Base-by-base conservation (phyloP, 1,284 basidiomycete genomes). In the Ceratobasidium sp. region DNA sequence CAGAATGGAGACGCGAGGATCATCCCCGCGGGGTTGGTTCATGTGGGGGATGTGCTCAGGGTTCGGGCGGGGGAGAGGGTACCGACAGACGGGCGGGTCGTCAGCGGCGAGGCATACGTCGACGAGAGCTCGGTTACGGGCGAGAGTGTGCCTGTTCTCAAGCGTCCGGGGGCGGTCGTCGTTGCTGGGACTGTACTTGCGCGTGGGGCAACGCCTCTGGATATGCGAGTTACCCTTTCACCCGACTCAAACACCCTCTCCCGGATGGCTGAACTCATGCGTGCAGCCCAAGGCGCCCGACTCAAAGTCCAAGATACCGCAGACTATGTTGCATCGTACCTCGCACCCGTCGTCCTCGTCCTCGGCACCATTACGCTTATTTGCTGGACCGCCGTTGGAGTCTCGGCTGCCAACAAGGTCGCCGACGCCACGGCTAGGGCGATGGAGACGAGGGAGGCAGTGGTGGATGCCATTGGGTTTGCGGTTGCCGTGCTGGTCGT, bases 71-170 rank as follows among this genome's bases (percentile, higher is more conserved):
- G 79, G 68, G 74, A 78, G 3, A 70, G 77, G 5, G 75, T 83
- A 56, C 80, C 82, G 35, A 82, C 82, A 0, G 82, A 84, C 71
- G 83, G 82, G 17, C 64, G 77, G 27, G 76, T 84, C 20, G 60
- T 78, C 49, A 70, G 72, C 22, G 82, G 82, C 12, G 70, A 74
- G 5, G 80, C 79, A 55, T 77, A 78, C 43, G 77, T 82, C 4
- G 81, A 84, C 73, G 82, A 84, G 73, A 80, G 81, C 3, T 80
- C 80, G 71, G 76, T 83, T 71, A 83, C 81, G 0, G 83, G 82
- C 42, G 83, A 84, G 75, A 77, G 79, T n/a, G 72, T 76, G 40
- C 79, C 81, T 12, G 78, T 82, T 1, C 72, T 75, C 57, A 83
- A 83, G 75, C 58, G 56, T 5, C 43, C 72, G 0, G 82, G 81